Evolutionary conservation across 2,329 filamentous ascomycete genomes (phyloP).

Genomic region (Colletotrichum scovillei): DNA sequence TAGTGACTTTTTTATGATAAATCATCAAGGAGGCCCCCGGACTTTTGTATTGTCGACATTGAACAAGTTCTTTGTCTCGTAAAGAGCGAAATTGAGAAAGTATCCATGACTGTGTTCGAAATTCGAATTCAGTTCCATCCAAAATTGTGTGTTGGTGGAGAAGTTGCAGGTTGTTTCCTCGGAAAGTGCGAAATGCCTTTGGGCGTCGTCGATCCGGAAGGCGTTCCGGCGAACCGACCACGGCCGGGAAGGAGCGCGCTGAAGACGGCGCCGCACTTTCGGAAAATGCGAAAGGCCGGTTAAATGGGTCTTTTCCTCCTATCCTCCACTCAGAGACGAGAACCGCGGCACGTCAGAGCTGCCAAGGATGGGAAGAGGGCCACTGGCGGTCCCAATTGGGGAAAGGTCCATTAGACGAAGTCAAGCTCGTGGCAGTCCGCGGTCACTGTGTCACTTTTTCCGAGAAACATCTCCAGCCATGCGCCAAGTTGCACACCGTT

Average conservation of each 20-base stretch:
- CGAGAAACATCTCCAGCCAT: neutral
- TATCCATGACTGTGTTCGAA: neutral
- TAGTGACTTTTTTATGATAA: neutral
- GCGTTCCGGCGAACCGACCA: neutral
- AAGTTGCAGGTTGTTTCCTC: neutral
- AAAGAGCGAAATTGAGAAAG: neutral
- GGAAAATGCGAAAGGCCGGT: constrained; percentile 26
- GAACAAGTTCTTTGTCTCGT: neutral
- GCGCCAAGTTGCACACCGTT: neutral
- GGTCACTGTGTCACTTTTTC: neutral
- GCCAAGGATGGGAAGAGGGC: neutral
- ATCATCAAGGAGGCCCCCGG: neutral
- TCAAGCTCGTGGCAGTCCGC: neutral
- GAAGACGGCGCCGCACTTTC: constrained; percentile 15
- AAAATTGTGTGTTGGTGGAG: neutral
- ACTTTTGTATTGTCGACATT: neutral
- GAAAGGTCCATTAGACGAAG: neutral
- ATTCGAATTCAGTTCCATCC: neutral
- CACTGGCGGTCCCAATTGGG: neutral
- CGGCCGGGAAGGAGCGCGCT: neutral
- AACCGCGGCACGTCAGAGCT: neutral
- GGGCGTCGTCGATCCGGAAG: neutral
- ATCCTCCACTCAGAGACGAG: neutral
- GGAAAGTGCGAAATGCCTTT: constrained; percentile 13
- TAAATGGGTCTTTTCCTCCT: neutral